Conservation (phyloP, 225 moss, liverwort and hornwort species). For the Straminergon stramineum region DNA sequence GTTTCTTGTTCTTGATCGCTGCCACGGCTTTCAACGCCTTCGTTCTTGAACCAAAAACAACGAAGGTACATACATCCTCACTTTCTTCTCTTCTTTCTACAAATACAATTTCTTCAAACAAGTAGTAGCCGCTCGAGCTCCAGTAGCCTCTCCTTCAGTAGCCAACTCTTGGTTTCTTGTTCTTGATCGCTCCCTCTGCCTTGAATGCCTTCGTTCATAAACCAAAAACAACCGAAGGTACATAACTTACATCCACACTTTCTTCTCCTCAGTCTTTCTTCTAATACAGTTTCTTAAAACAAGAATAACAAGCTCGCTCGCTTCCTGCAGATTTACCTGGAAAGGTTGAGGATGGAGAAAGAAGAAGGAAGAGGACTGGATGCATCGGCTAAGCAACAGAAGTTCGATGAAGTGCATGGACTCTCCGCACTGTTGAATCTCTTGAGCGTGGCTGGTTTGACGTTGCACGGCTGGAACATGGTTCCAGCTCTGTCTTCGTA, state of each 20-base stretch:
- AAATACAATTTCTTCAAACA: not conserved
- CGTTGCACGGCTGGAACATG: conserved; percentile 20
- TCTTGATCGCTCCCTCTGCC: conserved; percentile 10
- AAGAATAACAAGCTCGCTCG: not conserved
- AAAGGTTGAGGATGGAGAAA: conserved; percentile 31
- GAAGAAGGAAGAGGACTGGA: conserved; percentile 21
- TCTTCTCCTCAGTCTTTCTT: not conserved
- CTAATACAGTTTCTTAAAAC: not conserved
- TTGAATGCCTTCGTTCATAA: conserved; percentile 45
- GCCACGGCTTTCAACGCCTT: conserved; percentile 45
- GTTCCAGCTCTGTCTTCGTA: not conserved
- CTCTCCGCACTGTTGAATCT: conserved; percentile 21
- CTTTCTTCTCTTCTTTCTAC: not conserved
- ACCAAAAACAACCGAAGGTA: conserved; percentile 40
- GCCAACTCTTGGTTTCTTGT: conserved; percentile 16
- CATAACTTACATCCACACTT: not conserved
- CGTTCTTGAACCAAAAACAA: conserved; percentile 66
- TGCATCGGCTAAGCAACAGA: conserved; percentile 2
- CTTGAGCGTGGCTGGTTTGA: conserved; percentile 16
- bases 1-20: conserved; percentile 23
- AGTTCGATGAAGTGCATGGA: conserved; percentile 30
- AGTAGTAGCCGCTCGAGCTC: not conserved
- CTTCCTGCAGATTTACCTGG: conserved; percentile 8
- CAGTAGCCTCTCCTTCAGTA: not conserved
- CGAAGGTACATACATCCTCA: conserved; percentile 22